Conservation (phyloP, 495 filamentous ascomycete genomes). For the Aspergillus kassunensis region DNA sequence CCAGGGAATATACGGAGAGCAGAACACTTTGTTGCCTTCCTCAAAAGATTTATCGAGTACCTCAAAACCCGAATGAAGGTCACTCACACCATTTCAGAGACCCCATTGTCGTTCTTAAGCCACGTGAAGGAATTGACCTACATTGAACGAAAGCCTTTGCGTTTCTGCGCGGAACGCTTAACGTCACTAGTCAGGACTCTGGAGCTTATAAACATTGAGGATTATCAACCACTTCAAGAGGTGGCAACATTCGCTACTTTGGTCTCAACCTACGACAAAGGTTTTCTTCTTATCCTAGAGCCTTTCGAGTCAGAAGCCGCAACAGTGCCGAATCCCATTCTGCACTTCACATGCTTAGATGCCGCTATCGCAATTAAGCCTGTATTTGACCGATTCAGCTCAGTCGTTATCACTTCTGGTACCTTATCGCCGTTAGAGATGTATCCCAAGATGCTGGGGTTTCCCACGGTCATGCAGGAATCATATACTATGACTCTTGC, state of each 20-base stretch:
- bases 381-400: slow-evolving; percentile 94
- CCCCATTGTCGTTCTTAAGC: slow-evolving; percentile 85
- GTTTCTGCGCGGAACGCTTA: slow-evolving; percentile 91
- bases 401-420: slow-evolving; percentile 97
- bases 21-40: slow-evolving; percentile 92
- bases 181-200: slow-evolving; percentile 93
- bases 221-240: slow-evolving; percentile 95
- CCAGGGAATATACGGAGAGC: slow-evolving; percentile 95
- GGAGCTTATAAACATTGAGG: slow-evolving; percentile 95
- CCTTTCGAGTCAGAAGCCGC: slow-evolving; percentile 95
- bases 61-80: slow-evolving; percentile 99
- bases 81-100: slow-evolving; percentile 93
- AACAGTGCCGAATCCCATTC: slow-evolving; percentile 89
- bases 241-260: slow-evolving; percentile 98
- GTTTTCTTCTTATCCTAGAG: slow-evolving; percentile 92
- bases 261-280: slow-evolving; percentile 94
- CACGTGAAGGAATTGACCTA: slow-evolving; percentile 95
- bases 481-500: slow-evolving; percentile 97
- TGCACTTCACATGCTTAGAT: slow-evolving; percentile 96
- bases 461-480: slow-evolving; percentile 85
- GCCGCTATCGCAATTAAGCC: slow-evolving; percentile 98
- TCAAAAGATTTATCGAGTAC: slow-evolving; percentile 96
- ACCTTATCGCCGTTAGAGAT: slow-evolving; percentile 97
- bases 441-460: slow-evolving; percentile 98
- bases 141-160: slow-evolving; percentile 94